Evolutionary conservation across 1,284 basidiomycete genomes (phyloP).

Genomic region (Rhodotorula sp.): DNA sequence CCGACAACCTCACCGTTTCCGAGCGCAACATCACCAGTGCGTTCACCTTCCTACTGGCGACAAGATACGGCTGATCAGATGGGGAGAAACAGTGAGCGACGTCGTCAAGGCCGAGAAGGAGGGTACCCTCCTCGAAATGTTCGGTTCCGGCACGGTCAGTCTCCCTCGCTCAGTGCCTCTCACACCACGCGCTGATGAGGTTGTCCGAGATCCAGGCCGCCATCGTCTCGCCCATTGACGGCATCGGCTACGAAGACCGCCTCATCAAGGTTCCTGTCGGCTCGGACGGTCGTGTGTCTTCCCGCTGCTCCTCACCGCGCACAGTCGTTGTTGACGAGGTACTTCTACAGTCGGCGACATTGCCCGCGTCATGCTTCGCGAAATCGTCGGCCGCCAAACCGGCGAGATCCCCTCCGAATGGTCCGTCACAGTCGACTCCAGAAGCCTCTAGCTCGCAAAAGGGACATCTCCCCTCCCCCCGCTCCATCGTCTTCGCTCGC

Average conservation of each 20-base stretch:
- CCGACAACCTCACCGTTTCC: slow-evolving; percentile 68
- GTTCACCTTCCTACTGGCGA: neutral
- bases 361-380: slow-evolving; percentile 74
- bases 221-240: slow-evolving; percentile 47
- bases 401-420: slow-evolving; percentile 80
- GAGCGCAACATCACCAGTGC: slow-evolving; percentile 77
- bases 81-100: slow-evolving; percentile 62
- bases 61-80: neutral
- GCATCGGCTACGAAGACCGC: slow-evolving; percentile 66
- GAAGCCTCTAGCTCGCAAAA: neutral
- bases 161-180: neutral
- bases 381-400: slow-evolving; percentile 85
- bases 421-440: slow-evolving; percentile 50
- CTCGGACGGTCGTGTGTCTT: slow-evolving; percentile 79
- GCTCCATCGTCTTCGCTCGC: neutral
- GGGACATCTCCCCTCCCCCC: neutral
- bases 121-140: slow-evolving; percentile 87
- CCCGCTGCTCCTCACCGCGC: neutral
- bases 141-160: slow-evolving; percentile 75
- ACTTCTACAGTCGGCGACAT: slow-evolving; percentile 49
- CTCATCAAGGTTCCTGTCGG: slow-evolving; percentile 80
- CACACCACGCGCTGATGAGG: neutral
- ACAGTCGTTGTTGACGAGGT: too few relatives aligned
- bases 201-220: slow-evolving; percentile 57
- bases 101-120: slow-evolving; percentile 69